Percentiles rank a stretch among this genome's conserved stretches.
Conservation (phyloP, 2,329 filamentous ascomycete species). For the Pseudocercospora musae region DNA sequence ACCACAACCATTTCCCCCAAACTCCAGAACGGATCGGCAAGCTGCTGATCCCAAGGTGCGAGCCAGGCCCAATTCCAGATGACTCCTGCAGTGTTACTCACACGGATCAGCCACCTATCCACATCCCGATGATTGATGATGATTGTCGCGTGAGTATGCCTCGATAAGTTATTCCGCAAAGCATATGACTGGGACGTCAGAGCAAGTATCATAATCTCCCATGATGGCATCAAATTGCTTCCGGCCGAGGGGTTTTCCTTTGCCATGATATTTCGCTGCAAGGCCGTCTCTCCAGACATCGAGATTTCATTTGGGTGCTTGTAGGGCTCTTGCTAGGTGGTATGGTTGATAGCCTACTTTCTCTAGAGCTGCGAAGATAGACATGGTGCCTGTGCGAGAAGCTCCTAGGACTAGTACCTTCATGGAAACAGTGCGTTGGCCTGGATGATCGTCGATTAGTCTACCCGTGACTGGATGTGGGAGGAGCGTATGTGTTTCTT, state of each 20-base stretch:
- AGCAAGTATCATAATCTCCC: slow-evolving; percentile 11
- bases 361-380: slow-evolving; percentile 19
- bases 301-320: slow-evolving; percentile 15
- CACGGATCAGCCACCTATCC: slow-evolving; percentile 26
- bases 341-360: slow-evolving; percentile 22
- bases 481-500: slow-evolving; percentile 12
- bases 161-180: slow-evolving; percentile 27
- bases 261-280: slow-evolving; percentile 19
- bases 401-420: slow-evolving; percentile 25
- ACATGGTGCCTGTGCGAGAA: slow-evolving; percentile 27
- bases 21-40: slow-evolving; percentile 12
- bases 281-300: slow-evolving; percentile 21
- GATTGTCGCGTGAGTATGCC: slow-evolving; percentile 30
- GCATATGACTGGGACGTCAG: slow-evolving; percentile 22
- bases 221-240: slow-evolving; percentile 16
- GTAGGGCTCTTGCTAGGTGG: slow-evolving; percentile 24
- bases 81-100: slow-evolving; percentile 11
- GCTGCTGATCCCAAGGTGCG: slow-evolving; percentile 13
- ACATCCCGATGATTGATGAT: slow-evolving; percentile 26
- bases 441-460: slow-evolving; percentile 14
- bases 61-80: slow-evolving; percentile 14
- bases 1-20: slow-evolving; percentile 14
- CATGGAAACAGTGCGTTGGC: slow-evolving; percentile 21
- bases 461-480: slow-evolving; percentile 18
- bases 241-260: slow-evolving; percentile 17